Evolutionary conservation across 2,329 filamentous ascomycete species (phyloP).

Genomic region (Neonectria magnoliae): DNA sequence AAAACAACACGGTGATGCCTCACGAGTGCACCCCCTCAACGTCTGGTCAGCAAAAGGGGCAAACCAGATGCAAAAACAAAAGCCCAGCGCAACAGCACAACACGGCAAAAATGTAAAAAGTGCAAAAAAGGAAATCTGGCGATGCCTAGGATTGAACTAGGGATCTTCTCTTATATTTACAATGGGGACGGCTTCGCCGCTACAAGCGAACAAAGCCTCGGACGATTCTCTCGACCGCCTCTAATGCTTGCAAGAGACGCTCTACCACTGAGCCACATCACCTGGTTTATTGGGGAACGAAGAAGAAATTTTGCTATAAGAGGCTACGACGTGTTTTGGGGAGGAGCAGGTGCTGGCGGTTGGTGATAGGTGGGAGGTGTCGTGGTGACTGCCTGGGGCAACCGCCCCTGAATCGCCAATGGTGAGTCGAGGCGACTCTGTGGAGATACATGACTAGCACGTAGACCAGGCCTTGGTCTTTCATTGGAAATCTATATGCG

Average conservation of each 20-base stretch:
- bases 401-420: no score
- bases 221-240: no score
- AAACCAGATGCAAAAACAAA: neutral
- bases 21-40: neutral
- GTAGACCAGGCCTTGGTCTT: no score
- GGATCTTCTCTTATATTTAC: slow-evolving; percentile 45
- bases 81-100: neutral
- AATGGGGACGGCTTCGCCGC: neutral
- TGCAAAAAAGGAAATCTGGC: slow-evolving; percentile 39
- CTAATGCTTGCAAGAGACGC: neutral
- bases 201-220: neutral
- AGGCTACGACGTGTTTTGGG: neutral
- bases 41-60: neutral
- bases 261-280: slow-evolving; percentile 16
- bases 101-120: neutral
- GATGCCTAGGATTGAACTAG: slow-evolving; percentile 58
- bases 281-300: neutral
- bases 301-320: neutral
- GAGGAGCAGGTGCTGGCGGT: neutral
- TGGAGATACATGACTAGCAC: no score
- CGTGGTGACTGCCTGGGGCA: neutral
- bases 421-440: no score
- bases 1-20: neutral
- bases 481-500: no score
- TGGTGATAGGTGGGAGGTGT: neutral